Evolutionary conservation across 768 basidiomycete species (phyloP), one percentile per base, ranked within the genome.

Genomic region (Lactifluus hygrophoroides): DNA sequence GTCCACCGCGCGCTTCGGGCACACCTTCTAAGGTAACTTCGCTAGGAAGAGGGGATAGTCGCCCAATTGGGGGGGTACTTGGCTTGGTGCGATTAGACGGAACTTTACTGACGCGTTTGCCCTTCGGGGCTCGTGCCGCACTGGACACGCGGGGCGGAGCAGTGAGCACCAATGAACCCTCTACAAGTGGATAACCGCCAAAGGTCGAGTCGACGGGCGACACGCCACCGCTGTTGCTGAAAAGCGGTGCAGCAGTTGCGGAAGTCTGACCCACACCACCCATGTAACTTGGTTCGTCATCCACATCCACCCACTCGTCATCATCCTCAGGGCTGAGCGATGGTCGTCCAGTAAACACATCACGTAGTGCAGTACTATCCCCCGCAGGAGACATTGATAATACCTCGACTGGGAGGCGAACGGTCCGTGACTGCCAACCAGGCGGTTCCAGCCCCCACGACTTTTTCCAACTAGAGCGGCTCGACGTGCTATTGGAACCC

Each of bases 241-340:
- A 64, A 23, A 43, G 38, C 11, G 57, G 51, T 6, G 49, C 34
- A 16, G 51, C 16, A 63, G 67, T 34, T 57, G 23, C 50, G 37
- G 44, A 59, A 43, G 50, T 63, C 70, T 93, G 90, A 0, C 90
- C 90, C 30, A 93, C 69, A 5, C 90, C 90, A 47, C 88, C 89
- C 14, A 82, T 85, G 72, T 89, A 91, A 3, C 77, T 78, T 8
- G 83, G 73, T 19, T 90, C 88, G 7, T 91, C 90, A 42, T 93
- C 90, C 65, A 90, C 88, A 65, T 92, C 90, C 14, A 90, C 85
- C 90, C 90, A 92, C 62, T 91, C 89, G 46, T 84, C 85, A 65
- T 92, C 90, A 65, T 90, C 90, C 8, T 86, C 86, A 51, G 78
- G 69, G 64, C 66, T 80, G 43, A 80, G 62, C 40, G 85, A 80